phyloP scores from a whole-genome alignment of 2,329 filamentous ascomycete genomes.

The Neodidymelliopsis sp. region DNA sequence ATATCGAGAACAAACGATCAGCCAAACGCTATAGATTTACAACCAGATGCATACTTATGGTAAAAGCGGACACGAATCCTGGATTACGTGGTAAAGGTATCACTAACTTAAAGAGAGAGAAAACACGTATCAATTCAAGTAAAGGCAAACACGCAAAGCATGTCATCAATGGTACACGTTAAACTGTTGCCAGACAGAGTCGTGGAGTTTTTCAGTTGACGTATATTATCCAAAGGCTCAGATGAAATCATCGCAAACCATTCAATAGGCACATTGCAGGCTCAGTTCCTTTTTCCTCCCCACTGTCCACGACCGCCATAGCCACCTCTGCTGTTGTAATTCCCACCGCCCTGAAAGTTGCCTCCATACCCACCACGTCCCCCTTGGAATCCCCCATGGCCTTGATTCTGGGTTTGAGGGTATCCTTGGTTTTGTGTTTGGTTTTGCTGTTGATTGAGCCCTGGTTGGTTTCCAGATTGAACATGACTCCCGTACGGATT shows the following conservation, averaged over 20 bases:
- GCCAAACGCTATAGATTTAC: too few relatives aligned
- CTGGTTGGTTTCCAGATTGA: slow-evolving; percentile 16
- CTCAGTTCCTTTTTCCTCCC: slow-evolving; percentile 26
- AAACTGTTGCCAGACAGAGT: too few relatives aligned
- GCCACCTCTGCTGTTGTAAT: slow-evolving; percentile 25
- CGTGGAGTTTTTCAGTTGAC: background rate
- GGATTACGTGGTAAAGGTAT: too few relatives aligned
- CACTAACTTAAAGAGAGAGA: too few relatives aligned
- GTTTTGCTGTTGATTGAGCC: slow-evolving; percentile 12
- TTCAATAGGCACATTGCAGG: background rate
- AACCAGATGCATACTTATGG: too few relatives aligned
- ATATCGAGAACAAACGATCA: background rate
- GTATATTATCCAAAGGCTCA: background rate
- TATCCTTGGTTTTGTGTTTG: slow-evolving; percentile 14
- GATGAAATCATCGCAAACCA: background rate
- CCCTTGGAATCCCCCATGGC: slow-evolving; percentile 22
- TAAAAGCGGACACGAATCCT: too few relatives aligned
- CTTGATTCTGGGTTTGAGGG: slow-evolving; percentile 15
- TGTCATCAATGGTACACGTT: too few relatives aligned
- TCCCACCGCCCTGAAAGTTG: slow-evolving; percentile 21
- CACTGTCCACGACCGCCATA: slow-evolving; percentile 27
- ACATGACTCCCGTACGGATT: slow-evolving; percentile 19
- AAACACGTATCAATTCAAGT: too few relatives aligned
- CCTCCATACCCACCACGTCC: slow-evolving; percentile 29
- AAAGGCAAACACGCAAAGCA: background rate